Base-by-base conservation (phyloP, 202 grass and related monocot genomes). In the Miscanthus sacchariflorus region DNA sequence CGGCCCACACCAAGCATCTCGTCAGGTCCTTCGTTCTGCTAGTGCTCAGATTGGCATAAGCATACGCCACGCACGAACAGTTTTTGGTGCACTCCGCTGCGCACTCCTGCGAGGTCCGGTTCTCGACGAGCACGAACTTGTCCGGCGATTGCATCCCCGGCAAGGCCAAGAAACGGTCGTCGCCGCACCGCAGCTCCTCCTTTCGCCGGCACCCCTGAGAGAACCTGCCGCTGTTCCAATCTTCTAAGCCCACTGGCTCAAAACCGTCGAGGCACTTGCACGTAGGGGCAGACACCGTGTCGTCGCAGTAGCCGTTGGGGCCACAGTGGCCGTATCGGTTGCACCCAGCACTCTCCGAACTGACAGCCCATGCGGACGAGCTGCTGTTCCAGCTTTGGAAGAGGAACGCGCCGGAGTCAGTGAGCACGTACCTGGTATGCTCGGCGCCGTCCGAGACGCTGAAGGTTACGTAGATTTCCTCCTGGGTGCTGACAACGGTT, bases 1-100 rank as follows among this genome's bases (percentile, higher is more conserved):
- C 83, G 6, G 12, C 43, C 91, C 90, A 96, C 39, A 93, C 69
- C 18, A 90, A 66, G 70, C 91, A 93, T 74, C 73, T 86, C 19
- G 83, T 81, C 27, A 0, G 0, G 19, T 82, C 83, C 5, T 0
- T 76, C 0, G 27, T 28, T 6, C 70, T 49, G 71, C 48, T 81
- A 0, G 3, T 71, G 23, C 13, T 76, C 70, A 85, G 23, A 11
- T 87, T 79, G 3, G 85, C 45, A 4, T 79, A 75, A 5, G 91
- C 78, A 14, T 89, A 94, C 13, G 83, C 87, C 9, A 70, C 82
- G 42, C 90, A 89, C 1, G 84, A 92, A 35, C 80, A 79, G 74
- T 92, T 80, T 1, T 2, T 28, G 43, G 46, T 27, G 40, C 84
- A 92, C 42, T 9, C 73, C 2, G 2, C 18, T 21, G 18, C 14